A percentile compares a stretch with the other conserved stretches of the same genome.
Conservation (phyloP, 371 early-diverging fungal genomes). For the Mortierella sp. region DNA sequence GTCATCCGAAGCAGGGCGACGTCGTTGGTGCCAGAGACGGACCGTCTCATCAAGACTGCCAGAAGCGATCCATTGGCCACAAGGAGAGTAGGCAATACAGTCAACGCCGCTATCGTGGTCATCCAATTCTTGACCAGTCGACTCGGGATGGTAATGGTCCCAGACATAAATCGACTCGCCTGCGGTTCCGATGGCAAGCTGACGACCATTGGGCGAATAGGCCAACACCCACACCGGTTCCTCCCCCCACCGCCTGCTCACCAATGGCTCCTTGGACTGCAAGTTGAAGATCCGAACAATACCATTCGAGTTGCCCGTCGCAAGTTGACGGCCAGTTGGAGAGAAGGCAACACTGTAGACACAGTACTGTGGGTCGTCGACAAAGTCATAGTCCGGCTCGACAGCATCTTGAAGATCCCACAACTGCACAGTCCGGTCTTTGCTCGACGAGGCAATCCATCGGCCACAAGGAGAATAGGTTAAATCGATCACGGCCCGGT, state of each 20-base stretch:
- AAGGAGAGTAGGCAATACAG: neutral
- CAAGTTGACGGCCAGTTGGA: too few species aligned
- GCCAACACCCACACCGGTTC: neutral
- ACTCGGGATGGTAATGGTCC: neutral
- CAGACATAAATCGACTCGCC: neutral
- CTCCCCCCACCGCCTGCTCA: neutral
- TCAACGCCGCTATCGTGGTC: neutral
- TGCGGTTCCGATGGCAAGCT: neutral
- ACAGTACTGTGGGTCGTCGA: too few species aligned
- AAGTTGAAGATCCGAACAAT: too few species aligned
- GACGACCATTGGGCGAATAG: neutral
- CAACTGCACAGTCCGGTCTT: neutral
- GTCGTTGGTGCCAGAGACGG: neutral
- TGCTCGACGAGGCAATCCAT: neutral
- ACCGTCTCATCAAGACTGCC: neutral
- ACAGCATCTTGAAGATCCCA: neutral
- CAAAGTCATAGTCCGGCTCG: too few species aligned
- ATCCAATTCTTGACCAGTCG: neutral
- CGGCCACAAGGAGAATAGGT: neutral
- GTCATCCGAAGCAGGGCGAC: neutral
- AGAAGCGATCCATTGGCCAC: neutral
- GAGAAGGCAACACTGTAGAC: too few species aligned
- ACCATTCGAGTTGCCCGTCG: too few species aligned
- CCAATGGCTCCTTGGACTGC: constrained; percentile 1
- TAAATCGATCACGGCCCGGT: neutral